A percentile compares a stretch with the other conserved stretches of the same genome.
Evolutionary conservation across 2,329 filamentous ascomycete species (phyloP).

Genomic region (Pseudopyricularia javanii): DNA sequence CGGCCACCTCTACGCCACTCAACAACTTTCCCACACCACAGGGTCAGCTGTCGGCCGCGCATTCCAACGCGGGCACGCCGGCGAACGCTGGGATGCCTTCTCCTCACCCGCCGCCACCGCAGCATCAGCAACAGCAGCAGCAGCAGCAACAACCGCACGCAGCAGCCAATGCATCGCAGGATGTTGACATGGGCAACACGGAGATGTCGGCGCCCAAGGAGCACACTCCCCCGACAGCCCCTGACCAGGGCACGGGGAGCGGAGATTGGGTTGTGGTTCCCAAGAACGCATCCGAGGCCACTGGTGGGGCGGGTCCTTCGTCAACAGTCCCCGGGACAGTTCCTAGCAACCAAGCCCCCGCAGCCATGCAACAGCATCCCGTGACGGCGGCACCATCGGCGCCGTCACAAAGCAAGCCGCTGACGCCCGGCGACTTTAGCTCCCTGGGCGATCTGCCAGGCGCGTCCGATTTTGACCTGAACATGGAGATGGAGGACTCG

Average conservation of each 20-base stretch:
- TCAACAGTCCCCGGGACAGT: slow-evolving; percentile 7
- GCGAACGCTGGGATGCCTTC: slow-evolving; percentile 32
- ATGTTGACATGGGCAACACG: slow-evolving; percentile 44
- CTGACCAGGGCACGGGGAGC: slow-evolving; percentile 36
- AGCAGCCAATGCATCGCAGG: slow-evolving; percentile 18
- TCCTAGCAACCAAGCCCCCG: neutral
- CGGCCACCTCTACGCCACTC: slow-evolving; percentile 45
- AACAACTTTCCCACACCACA: slow-evolving; percentile 52
- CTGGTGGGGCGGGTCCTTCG: slow-evolving; percentile 8
- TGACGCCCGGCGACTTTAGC: slow-evolving; percentile 45
- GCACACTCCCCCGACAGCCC: slow-evolving; percentile 26
- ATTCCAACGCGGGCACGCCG: slow-evolving; percentile 44
- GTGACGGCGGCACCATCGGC: slow-evolving; percentile 2
- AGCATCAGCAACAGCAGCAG: slow-evolving; percentile 5
- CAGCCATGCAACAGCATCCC: neutral
- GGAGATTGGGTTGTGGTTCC: slow-evolving; percentile 69
- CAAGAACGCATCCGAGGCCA: slow-evolving; percentile 28
- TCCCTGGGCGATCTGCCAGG: slow-evolving; percentile 44
- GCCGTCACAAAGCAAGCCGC: slow-evolving; percentile 24
- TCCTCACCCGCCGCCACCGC: slow-evolving; percentile 21
- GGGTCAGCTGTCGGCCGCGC: slow-evolving; percentile 39
- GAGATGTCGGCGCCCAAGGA: slow-evolving; percentile 10
- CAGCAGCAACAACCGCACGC: slow-evolving; percentile 8
- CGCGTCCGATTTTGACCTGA: slow-evolving; percentile 40
- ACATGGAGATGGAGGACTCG: slow-evolving; percentile 63